Evolutionary conservation across 1,284 basidiomycete genomes (phyloP).

Genomic region (Stereum hirsutum): DNA sequence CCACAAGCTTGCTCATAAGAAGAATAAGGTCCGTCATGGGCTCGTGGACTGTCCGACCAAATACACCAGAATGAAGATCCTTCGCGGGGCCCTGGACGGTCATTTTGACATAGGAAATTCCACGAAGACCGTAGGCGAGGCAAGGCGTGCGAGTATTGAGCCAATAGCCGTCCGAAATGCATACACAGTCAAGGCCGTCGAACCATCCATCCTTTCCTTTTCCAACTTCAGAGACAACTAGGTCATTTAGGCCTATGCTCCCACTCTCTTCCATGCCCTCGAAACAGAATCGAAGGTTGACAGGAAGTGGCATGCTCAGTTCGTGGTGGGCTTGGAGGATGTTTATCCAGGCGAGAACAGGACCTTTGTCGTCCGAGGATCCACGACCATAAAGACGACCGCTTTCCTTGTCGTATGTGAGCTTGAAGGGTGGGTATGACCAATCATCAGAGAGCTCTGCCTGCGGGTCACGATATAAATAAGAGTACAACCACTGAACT

Average conservation of each 20-base stretch:
- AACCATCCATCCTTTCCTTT: slow-evolving; percentile 71
- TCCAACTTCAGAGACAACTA: slow-evolving; percentile 74
- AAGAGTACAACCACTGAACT: neutral
- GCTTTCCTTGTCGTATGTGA: slow-evolving; percentile 60
- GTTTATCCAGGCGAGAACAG: slow-evolving; percentile 91
- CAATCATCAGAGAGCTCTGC: slow-evolving; percentile 80
- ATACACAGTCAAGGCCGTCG: slow-evolving; percentile 87
- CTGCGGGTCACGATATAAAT: no score
- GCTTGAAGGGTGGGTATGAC: slow-evolving; percentile 85
- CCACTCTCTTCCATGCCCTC: slow-evolving; percentile 99
- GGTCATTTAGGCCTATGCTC: slow-evolving; percentile 87
- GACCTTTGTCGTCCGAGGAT: slow-evolving; percentile 90
- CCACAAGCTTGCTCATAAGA: slow-evolving; percentile 85
- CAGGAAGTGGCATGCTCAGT: slow-evolving; percentile 74
- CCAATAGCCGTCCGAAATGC: slow-evolving; percentile 93
- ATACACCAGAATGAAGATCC: slow-evolving; percentile 91
- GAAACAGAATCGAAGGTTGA: slow-evolving; percentile 92
- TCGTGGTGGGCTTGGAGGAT: slow-evolving; percentile 83
- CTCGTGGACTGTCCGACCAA: slow-evolving; percentile 85
- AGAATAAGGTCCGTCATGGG: slow-evolving; percentile 77
- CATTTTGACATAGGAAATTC: slow-evolving; percentile 85
- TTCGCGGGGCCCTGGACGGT: slow-evolving; percentile 78
- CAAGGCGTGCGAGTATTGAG: slow-evolving; percentile 71
- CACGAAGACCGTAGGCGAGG: slow-evolving; percentile 77
- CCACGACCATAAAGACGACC: slow-evolving; percentile 85